Conservation (phyloP, 2,329 filamentous ascomycete species). For the Microdochium trichocladiopsis region DNA sequence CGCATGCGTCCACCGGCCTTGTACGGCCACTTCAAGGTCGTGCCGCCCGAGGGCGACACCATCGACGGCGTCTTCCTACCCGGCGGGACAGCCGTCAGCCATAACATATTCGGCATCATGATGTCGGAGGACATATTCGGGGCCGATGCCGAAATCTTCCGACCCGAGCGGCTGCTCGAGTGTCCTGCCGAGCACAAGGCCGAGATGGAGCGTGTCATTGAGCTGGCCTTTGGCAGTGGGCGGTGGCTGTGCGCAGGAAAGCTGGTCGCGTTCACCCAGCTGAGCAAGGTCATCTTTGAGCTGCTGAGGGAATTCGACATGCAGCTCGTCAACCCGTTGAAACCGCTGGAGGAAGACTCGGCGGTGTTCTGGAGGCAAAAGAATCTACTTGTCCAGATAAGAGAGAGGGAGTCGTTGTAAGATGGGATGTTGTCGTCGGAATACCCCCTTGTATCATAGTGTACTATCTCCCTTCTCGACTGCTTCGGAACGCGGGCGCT, state of each 20-base stretch:
- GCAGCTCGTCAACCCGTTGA: constrained; percentile 16
- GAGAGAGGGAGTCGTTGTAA: not conserved
- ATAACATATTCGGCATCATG: constrained; percentile 19
- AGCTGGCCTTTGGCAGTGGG: constrained; percentile 31
- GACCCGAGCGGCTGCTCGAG: constrained; percentile 37
- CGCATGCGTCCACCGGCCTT: constrained; percentile 26
- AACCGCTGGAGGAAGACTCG: constrained; percentile 6
- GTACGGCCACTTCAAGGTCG: constrained; percentile 15
- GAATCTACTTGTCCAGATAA: not conserved
- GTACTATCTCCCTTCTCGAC: no score
- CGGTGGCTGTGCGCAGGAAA: constrained; percentile 31
- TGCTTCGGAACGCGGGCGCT: no score
- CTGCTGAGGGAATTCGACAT: constrained; percentile 24
- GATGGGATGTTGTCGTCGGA: no score
- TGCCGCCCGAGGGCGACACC: constrained; percentile 19
- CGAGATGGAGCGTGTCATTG: constrained; percentile 24
- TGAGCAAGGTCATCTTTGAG: constrained; percentile 34
- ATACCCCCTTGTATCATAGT: no score
- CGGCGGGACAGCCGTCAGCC: constrained; percentile 25
- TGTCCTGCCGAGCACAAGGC: constrained; percentile 15
- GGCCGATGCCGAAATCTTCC: constrained; percentile 28
- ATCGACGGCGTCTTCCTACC: constrained; percentile 25
- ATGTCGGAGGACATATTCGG: constrained; percentile 25
- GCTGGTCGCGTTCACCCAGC: constrained; percentile 31
- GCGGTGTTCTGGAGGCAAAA: not conserved